These are phyloP conservation scores for Canna indica DNA, from an alignment of 176 grass and related monocot species.

Conservation along the genomic window DNA sequence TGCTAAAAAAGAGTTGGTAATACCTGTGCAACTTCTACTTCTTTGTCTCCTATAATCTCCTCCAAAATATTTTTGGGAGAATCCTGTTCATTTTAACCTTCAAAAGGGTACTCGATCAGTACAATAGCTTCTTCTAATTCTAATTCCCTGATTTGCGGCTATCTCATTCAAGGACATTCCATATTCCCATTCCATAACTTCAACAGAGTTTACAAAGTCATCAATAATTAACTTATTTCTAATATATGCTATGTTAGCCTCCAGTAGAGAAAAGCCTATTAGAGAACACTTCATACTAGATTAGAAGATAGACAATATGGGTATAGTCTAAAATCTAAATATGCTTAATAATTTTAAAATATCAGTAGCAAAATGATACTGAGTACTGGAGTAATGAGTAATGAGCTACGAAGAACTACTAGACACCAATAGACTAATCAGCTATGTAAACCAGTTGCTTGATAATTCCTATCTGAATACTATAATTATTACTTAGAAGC, in stretches of 20 bases:
- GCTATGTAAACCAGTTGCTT: not conserved
- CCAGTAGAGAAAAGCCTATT: not conserved
- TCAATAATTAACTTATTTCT: no score
- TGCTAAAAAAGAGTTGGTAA: conserved; percentile 3
- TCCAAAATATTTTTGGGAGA: conserved; percentile 62
- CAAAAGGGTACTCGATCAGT: conserved; percentile 19
- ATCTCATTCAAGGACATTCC: conserved; percentile 43
- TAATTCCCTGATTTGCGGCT: conserved; percentile 57
- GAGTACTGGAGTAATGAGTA: no score
- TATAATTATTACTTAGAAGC: not conserved
- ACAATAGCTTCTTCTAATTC: conserved; percentile 46
- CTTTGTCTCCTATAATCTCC: conserved; percentile 88
- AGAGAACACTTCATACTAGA: not conserved
- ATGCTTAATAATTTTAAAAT: no score
- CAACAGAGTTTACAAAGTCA: conserved; percentile 28
- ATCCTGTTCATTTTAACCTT: conserved; percentile 27
- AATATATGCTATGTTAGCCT: no score
- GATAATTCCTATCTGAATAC: not conserved
- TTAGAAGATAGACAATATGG: not conserved
- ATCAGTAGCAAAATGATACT: no score
- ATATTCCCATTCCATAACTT: conserved; percentile 49
- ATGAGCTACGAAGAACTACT: no score
- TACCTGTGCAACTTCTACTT: conserved; percentile 73
- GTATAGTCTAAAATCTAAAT: not conserved
- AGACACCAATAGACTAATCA: not conserved